Conservation (phyloP, 2,329 filamentous ascomycete genomes). For the Sporothrix schenckii region DNA sequence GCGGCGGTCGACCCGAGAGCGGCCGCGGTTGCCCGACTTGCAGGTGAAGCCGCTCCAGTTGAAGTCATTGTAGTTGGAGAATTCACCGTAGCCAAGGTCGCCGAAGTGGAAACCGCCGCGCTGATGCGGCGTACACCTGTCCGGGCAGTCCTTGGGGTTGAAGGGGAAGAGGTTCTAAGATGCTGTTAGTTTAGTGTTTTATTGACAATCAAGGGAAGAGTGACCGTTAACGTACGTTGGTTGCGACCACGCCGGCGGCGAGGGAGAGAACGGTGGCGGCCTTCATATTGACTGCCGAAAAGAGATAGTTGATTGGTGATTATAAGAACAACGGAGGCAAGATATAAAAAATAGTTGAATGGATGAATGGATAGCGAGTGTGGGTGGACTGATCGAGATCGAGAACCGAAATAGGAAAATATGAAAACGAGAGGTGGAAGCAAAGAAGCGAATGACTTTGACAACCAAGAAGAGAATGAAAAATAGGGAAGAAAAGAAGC, state of each 20-base stretch:
- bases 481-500: constrained; percentile 29
- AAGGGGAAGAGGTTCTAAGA: constrained; percentile 49
- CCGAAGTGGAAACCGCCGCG: constrained; percentile 71
- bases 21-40: constrained; percentile 60
- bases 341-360: not conserved
- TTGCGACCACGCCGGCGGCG: constrained; percentile 56
- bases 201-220: not conserved
- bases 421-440: constrained; percentile 42
- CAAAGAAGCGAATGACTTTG: constrained; percentile 64
- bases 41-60: constrained; percentile 74
- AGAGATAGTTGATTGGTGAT: not conserved
- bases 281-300: constrained; percentile 52
- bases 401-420: constrained; percentile 37
- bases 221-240: constrained; percentile 37
- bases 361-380: constrained; percentile 31
- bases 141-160: constrained; percentile 71
- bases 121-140: constrained; percentile 74
- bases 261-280: constrained; percentile 51
- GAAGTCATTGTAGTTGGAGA: constrained; percentile 72
- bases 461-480: constrained; percentile 43
- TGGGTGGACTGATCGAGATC: constrained; percentile 35
- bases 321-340: constrained; percentile 6
- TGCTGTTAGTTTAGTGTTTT: not conserved
- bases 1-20: constrained; percentile 58
- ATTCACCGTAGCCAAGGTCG: constrained; percentile 61